Conservation (phyloP, 2,329 filamentous ascomycete genomes). For the Aspergillus fijiensis region DNA sequence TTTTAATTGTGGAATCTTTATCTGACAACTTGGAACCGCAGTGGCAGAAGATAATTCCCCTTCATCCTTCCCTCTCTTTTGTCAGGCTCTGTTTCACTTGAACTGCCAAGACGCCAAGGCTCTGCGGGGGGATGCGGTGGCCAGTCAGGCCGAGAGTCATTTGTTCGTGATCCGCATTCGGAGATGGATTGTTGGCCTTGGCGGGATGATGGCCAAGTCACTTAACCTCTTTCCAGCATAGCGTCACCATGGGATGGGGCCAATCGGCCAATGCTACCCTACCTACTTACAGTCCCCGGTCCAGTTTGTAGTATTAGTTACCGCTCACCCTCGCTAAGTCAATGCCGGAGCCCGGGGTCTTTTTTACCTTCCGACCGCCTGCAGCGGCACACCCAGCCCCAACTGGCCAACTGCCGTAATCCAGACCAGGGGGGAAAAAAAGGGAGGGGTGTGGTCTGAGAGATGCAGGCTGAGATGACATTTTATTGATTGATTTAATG, state of each 20-base stretch:
- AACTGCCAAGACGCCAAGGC: constrained; percentile 24
- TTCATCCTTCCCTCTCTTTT: not conserved
- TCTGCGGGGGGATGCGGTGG: constrained; percentile 17
- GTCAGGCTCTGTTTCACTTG: not conserved
- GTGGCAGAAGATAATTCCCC: not conserved
- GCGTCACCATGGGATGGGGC: too few species aligned
- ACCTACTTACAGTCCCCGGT: too few species aligned
- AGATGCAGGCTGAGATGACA: not conserved
- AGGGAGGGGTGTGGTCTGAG: not conserved
- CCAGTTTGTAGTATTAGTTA: too few species aligned
- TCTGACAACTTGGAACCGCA: not conserved
- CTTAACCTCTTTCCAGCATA: too few species aligned
- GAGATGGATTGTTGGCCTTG: constrained; percentile 20
- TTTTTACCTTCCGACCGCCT: not conserved
- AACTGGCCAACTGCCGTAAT: too few species aligned
- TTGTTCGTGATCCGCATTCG: constrained; percentile 22
- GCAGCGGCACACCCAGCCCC: not conserved
- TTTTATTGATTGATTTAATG: too few species aligned
- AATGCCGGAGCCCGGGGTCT: not conserved
- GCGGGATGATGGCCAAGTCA: constrained; percentile 12
- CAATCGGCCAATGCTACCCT: too few species aligned
- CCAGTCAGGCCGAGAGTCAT: not conserved
- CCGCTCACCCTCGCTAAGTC: not conserved
- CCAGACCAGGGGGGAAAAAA: too few species aligned
- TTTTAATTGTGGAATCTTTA: too few species aligned